Evolutionary conservation across 768 basidiomycete genomes (phyloP).

Genomic region (Russula griseocarnosa): DNA sequence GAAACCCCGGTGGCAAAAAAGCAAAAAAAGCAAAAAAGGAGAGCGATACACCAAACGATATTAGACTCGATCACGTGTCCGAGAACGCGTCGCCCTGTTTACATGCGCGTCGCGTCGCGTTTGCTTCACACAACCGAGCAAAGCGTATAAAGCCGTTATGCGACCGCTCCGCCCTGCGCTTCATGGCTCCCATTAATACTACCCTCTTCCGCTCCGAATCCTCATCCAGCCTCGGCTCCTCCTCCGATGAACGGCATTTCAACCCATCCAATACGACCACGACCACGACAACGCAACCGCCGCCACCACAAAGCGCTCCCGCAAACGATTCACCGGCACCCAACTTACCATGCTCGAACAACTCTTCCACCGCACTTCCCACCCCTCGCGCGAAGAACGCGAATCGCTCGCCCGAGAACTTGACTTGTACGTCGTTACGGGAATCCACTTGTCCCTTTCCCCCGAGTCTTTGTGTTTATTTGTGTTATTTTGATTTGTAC

Average conservation of each 20-base stretch:
- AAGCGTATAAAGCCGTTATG: constrained; percentile 19
- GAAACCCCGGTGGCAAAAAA: too few relatives aligned
- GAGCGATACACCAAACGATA: too few relatives aligned
- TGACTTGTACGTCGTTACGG: too few relatives aligned
- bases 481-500: neutral
- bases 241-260: constrained; percentile 18
- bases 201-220: constrained; percentile 23
- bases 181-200: constrained; percentile 17
- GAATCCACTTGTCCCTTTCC: too few relatives aligned
- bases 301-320: constrained; percentile 24
- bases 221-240: constrained; percentile 23
- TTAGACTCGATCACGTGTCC: constrained; percentile 7
- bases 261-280: neutral
- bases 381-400: constrained; percentile 29
- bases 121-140: constrained; percentile 1
- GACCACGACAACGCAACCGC: too few relatives aligned
- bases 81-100: constrained; percentile 7
- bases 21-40: too few relatives aligned
- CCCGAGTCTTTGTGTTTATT: neutral
- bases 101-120: constrained; percentile 20
- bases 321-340: constrained; percentile 27
- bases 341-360: constrained; percentile 28
- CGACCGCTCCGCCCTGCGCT: neutral
- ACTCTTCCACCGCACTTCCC: constrained; percentile 25
- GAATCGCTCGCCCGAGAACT: constrained; percentile 26